Conservation (phyloP, 371 early-diverging fungal species). For the Mortierella sp. region DNA sequence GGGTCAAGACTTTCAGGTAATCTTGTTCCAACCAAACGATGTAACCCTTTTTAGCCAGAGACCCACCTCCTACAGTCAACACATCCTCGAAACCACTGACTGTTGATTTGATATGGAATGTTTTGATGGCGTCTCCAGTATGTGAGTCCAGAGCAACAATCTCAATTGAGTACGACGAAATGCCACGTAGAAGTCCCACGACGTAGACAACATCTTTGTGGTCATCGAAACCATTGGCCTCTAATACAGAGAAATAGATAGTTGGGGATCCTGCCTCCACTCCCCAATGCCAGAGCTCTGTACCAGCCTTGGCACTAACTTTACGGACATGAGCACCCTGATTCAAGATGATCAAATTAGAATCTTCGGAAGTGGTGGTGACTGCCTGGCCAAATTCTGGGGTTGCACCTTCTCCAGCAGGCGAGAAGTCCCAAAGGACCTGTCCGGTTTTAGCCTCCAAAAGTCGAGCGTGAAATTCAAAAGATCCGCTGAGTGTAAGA, state of each 20-base stretch:
- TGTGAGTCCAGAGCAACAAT: conserved; percentile 39
- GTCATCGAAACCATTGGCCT: conserved; percentile 37
- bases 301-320: conserved; percentile 38
- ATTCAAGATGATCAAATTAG: conserved; percentile 52
- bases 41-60: conserved; percentile 29
- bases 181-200: conserved; percentile 38
- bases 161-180: conserved; percentile 35
- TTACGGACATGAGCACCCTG: conserved; percentile 50
- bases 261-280: conserved; percentile 45
- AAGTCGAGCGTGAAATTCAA: conserved; percentile 60
- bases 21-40: conserved; percentile 51
- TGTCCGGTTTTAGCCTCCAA: conserved; percentile 64
- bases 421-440: conserved; percentile 58
- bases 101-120: conserved; percentile 31
- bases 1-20: conserved; percentile 37
- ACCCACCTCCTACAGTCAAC: conserved; percentile 42
- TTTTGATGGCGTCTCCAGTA: conserved; percentile 43
- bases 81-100: conserved; percentile 29
- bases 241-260: conserved; percentile 37
- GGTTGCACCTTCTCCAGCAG: conserved; percentile 59
- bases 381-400: conserved; percentile 50
- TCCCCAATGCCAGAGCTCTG: conserved; percentile 51
- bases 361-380: conserved; percentile 41
- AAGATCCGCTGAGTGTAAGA: conserved; percentile 58
- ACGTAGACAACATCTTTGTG: conserved; percentile 36